Base-by-base conservation (phyloP, 2,329 filamentous ascomycete genomes). In the Talaromyces amestolkiae region DNA sequence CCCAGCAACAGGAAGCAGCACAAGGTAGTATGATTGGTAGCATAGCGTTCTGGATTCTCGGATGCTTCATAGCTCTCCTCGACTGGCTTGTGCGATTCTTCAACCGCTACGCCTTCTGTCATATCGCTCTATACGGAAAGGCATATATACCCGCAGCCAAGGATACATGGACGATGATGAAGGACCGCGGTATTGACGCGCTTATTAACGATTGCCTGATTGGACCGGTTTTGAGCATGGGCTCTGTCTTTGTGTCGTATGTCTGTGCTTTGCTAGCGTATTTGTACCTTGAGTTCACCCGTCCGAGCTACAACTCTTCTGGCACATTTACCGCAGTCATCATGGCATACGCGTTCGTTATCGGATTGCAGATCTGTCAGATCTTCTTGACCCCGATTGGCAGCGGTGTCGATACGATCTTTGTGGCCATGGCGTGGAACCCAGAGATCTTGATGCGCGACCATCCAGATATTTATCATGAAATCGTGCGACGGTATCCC, bases 111-210 rank as follows among this genome's bases (percentile, higher is more conserved):
- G 93, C 93, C 0, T 97, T 96, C 78, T 93, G 89, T 35, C 92
- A 97, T 74, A 96, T 98, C 73, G 93, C 94, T 0, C 83, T 97
- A 0, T 97, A 97, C 74, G 94, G 94, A 19, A 96, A 96, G 77
- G 81, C 90, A 0, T 98, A 97, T 75, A 85, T 97, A 63, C 84
- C 87, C 0, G 91, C 93, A 0, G 93, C 93, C 41, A 97, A 96
- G 79, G 91, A 92, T 71, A 96, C 92, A 0, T 96, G 92, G 91
- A 87, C 71, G 13, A 91, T 96, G 90, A 93, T 97, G 82, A 94
- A 93, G 76, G 87, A 96, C 73, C 91, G 94, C 37, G 94, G 94
- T 33, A 89, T 97, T 67, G 93, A 97, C 72, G 93, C 92, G 0
- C 85, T 98, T 1, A 85, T 96, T 71, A 96, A 96, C 73, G 91